phyloP scores from a whole-genome alignment of 2,329 filamentous ascomycete genomes.

The Boeremia exigua region DNA sequence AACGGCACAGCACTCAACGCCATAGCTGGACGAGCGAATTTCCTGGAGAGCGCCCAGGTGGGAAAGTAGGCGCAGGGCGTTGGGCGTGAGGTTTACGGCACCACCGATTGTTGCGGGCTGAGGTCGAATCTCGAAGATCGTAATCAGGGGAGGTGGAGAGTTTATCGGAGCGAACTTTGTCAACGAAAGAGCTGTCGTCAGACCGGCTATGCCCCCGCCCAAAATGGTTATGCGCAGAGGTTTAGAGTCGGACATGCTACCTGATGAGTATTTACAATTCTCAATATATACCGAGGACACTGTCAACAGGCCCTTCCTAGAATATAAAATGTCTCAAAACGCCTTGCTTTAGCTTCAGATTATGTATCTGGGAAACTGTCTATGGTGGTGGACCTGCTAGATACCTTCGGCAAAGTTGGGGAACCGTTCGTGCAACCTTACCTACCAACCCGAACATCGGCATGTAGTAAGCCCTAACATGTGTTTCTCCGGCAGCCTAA shows the following conservation, averaged over 20 bases:
- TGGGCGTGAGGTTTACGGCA: conserved; percentile 67
- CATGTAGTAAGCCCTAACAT: neutral
- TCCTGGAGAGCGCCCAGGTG: conserved; percentile 55
- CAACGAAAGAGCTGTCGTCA: conserved; percentile 51
- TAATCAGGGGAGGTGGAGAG: conserved; percentile 47
- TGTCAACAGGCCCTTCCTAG: neutral
- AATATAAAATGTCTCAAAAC: neutral
- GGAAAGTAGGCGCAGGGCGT: conserved; percentile 63
- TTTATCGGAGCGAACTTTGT: conserved; percentile 50
- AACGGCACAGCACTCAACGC: conserved; percentile 51
- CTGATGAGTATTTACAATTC: neutral
- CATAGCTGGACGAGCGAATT: conserved; percentile 50
- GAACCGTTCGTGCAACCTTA: conserved; percentile 3
- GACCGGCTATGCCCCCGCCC: conserved; percentile 43
- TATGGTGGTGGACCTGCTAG: neutral
- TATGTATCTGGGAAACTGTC: conserved; percentile 3
- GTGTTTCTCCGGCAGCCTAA: no score
- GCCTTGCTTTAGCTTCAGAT: neutral
- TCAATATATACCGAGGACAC: neutral
- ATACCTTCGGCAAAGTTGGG: conserved; percentile 13
- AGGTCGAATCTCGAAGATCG: conserved; percentile 57
- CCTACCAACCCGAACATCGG: no score
- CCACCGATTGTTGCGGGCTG: conserved; percentile 60
- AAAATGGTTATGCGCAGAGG: conserved; percentile 38
- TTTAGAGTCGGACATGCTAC: neutral